These are phyloP conservation scores for Populus euphratica DNA, from an alignment of 345 rosid species.

Conservation along the genomic window DNA sequence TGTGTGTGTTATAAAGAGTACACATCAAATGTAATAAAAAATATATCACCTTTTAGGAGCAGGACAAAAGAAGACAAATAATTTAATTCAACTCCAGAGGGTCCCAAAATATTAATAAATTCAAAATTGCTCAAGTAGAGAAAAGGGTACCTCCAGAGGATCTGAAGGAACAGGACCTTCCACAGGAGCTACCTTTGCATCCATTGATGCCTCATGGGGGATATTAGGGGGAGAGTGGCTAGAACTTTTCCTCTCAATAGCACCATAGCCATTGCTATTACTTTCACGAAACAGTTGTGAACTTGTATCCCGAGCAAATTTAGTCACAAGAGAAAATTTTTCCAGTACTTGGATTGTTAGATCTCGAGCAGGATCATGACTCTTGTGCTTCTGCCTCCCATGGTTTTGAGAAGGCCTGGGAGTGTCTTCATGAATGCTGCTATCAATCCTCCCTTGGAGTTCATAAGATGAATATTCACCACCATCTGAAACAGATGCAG, in stretches of 20 bases:
- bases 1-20: not conserved
- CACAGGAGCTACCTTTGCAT: constrained; percentile 38
- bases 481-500: constrained; percentile 37
- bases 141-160: constrained; percentile 73
- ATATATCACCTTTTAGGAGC: not conserved
- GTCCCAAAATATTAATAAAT: not conserved
- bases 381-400: constrained; percentile 56
- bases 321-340: constrained; percentile 90
- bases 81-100: not conserved
- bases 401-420: constrained; percentile 40
- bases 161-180: constrained; percentile 56
- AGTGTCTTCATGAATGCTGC: constrained; percentile 26
- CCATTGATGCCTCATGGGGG: constrained; percentile 36
- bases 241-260: constrained; percentile 51
- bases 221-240: constrained; percentile 38
- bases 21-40: not conserved
- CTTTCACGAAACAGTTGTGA: constrained; percentile 74
- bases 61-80: not conserved
- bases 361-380: constrained; percentile 86
- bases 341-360: constrained; percentile 83
- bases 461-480: constrained; percentile 45
- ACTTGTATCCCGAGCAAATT: constrained; percentile 91
- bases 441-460: constrained; percentile 42
- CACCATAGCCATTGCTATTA: constrained; percentile 55
- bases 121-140: not conserved